Conservation (phyloP, 148 eudicot species). For the Hydrangea macrophylla region DNA sequence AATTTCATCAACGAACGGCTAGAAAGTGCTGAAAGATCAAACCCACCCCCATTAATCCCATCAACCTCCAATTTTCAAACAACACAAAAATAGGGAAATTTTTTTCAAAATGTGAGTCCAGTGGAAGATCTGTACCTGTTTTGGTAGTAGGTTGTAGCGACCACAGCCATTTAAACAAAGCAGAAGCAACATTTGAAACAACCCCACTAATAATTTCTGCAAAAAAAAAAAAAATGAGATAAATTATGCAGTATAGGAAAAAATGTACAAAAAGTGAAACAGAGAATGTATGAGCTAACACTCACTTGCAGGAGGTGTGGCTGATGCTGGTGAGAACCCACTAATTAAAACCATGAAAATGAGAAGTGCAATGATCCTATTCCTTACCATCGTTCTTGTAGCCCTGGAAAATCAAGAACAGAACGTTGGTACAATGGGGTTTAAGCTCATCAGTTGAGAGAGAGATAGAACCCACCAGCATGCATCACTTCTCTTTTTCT, state of each 20-base stretch:
- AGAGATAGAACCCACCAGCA: neutral
- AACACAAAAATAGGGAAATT: constrained; percentile 11
- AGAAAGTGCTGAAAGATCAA: constrained; percentile 39
- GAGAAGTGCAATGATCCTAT: constrained; percentile 31
- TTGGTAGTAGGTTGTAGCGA: constrained; percentile 53
- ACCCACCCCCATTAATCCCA: constrained; percentile 11
- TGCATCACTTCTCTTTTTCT: constrained; percentile 8
- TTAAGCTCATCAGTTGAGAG: constrained; percentile 5
- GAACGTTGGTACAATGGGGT: neutral
- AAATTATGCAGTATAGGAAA: neutral
- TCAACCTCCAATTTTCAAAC: neutral
- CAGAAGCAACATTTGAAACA: constrained; percentile 60
- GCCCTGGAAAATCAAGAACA: neutral
- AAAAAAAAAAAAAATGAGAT: constrained; percentile 2
- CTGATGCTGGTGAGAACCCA: constrained; percentile 57
- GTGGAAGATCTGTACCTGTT: constrained; percentile 38
- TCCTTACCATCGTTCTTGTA: constrained; percentile 34
- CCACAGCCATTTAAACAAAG: constrained; percentile 73
- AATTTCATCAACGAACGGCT: constrained; percentile 77
- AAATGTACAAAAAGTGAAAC: neutral
- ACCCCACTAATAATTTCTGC: constrained; percentile 80
- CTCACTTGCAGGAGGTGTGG: constrained; percentile 80
- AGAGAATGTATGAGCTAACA: constrained; percentile 1
- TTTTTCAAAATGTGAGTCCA: constrained; percentile 14
- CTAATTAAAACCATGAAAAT: constrained; percentile 29